These are phyloP conservation scores for Zanthoxylum bungeanum DNA, from an alignment of 345 rosid genomes.

Conservation along the genomic window DNA sequence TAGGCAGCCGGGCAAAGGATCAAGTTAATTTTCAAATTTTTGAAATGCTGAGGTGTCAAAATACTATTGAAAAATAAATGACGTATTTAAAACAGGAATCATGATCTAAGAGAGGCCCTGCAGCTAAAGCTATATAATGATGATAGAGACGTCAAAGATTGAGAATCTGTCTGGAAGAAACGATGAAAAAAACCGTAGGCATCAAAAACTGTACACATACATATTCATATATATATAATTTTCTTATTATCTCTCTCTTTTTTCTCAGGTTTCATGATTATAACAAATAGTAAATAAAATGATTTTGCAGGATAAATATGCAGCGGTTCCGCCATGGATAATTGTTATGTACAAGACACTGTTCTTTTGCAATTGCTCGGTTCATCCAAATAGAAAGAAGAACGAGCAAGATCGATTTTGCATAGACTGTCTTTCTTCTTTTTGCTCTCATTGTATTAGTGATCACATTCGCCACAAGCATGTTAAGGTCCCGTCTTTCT, in stretches of 20 bases:
- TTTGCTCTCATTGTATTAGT: conserved; percentile 25
- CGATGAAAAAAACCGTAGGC: conserved; percentile 10
- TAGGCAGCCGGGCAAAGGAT: too few species aligned
- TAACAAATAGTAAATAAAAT: neutral
- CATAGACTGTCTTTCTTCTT: conserved; percentile 26
- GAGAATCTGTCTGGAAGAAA: neutral
- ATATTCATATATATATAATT: too few species aligned
- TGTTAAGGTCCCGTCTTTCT: conserved; percentile 13
- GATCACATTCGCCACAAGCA: conserved; percentile 20
- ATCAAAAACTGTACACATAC: conserved; percentile 15
- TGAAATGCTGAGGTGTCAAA: neutral
- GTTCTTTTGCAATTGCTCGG: conserved; percentile 23
- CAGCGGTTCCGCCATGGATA: conserved; percentile 29
- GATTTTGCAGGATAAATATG: conserved; percentile 17
- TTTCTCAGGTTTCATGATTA: neutral
- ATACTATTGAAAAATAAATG: neutral
- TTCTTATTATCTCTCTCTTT: too few species aligned
- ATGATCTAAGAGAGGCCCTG: neutral
- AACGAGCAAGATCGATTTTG: conserved; percentile 31
- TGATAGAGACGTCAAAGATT: conserved; percentile 7
- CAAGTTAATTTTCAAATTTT: neutral
- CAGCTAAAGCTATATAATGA: neutral
- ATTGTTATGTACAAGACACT: conserved; percentile 23
- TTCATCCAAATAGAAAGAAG: conserved; percentile 22
- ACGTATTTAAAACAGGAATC: neutral